Conservation (phyloP, 208 protist species). For the Leishmania arabica region DNA sequence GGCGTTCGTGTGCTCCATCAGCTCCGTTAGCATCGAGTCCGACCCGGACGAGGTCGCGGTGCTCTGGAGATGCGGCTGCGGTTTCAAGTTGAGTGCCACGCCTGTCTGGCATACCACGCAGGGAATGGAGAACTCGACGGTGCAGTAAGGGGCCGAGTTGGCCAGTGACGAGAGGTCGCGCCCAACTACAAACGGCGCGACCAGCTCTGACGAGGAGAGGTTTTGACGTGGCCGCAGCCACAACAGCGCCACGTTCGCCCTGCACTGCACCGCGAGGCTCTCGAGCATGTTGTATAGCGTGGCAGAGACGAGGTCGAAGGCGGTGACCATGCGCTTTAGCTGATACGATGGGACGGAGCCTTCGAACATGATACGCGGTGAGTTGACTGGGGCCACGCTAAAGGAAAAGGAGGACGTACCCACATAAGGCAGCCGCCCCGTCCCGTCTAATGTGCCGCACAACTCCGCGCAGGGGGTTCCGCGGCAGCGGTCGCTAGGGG, state of each 20-base stretch:
- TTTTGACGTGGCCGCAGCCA: slow-evolving; percentile 75
- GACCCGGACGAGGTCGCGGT: background rate
- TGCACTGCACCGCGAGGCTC: slow-evolving; percentile 74
- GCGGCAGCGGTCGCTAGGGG: background rate
- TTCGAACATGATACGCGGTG: slow-evolving; percentile 54
- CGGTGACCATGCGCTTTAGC: slow-evolving; percentile 63
- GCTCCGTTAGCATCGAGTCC: slow-evolving; percentile 60
- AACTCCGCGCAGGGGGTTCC: background rate
- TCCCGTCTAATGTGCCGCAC: slow-evolving; percentile 14
- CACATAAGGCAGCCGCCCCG: background rate
- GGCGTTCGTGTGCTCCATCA: slow-evolving; percentile 71
- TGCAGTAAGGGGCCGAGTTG: slow-evolving; percentile 77
- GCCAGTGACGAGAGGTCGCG: slow-evolving; percentile 61
- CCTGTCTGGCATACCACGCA: slow-evolving; percentile 74
- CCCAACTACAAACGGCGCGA: slow-evolving; percentile 88
- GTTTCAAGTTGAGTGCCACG: slow-evolving; percentile 82
- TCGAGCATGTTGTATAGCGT: slow-evolving; percentile 82
- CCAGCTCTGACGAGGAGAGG: slow-evolving; percentile 73
- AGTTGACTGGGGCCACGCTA: background rate
- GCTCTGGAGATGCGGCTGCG: slow-evolving; percentile 20
- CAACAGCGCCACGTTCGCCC: slow-evolving; percentile 71
- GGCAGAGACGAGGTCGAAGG: slow-evolving; percentile 80
- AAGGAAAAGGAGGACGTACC: background rate
- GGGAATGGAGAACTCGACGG: slow-evolving; percentile 70
- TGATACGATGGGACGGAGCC: slow-evolving; percentile 63